A percentile compares a stretch with the other conserved stretches of the same genome.
phyloP scores from a whole-genome alignment of 2,329 filamentous ascomycete genomes.

The Colletotrichum truncatum region DNA sequence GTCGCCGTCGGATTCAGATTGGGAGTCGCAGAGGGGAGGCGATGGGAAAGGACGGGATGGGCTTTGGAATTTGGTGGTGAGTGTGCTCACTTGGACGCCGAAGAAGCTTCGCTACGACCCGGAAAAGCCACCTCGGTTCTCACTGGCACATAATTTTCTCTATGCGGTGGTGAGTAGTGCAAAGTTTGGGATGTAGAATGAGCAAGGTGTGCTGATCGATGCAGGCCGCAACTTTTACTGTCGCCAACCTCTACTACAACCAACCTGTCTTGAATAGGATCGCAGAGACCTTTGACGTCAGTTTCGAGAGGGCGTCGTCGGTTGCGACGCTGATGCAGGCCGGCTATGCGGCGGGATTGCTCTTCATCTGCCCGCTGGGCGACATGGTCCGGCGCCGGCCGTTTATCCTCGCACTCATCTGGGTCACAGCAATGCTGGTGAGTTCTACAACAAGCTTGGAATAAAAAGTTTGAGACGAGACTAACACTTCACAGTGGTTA shows the following conservation, averaged over 20 bases:
- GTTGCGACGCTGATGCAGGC: constrained; percentile 83
- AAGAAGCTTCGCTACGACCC: constrained; percentile 74
- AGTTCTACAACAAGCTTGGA: constrained; percentile 35
- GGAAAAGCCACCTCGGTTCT: constrained; percentile 73
- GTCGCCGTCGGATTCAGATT: constrained; percentile 5
- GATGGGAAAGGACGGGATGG: background rate
- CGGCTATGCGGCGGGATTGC: constrained; percentile 78
- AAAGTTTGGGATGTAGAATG: background rate
- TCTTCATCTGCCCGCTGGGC: constrained; percentile 80
- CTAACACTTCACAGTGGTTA: constrained; percentile 60
- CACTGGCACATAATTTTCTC: constrained; percentile 73
- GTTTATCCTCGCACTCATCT: constrained; percentile 74
- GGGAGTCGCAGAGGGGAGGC: background rate
- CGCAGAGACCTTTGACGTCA: constrained; percentile 75
- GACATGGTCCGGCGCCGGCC: constrained; percentile 74
- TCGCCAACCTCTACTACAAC: constrained; percentile 84
- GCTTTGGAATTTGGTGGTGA: background rate
- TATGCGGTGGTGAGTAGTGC: constrained; percentile 66
- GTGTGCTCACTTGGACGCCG: constrained; percentile 65
- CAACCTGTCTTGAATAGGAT: constrained; percentile 83
- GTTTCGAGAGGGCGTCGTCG: constrained; percentile 71
- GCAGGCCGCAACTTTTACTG: constrained; percentile 70
- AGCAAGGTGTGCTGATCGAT: background rate
- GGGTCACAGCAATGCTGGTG: constrained; percentile 75
- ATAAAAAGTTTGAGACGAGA: too few relatives aligned